These are phyloP conservation scores for Ustilago nuda DNA, from an alignment of 1,284 basidiomycete genomes.

Conservation along the genomic window DNA sequence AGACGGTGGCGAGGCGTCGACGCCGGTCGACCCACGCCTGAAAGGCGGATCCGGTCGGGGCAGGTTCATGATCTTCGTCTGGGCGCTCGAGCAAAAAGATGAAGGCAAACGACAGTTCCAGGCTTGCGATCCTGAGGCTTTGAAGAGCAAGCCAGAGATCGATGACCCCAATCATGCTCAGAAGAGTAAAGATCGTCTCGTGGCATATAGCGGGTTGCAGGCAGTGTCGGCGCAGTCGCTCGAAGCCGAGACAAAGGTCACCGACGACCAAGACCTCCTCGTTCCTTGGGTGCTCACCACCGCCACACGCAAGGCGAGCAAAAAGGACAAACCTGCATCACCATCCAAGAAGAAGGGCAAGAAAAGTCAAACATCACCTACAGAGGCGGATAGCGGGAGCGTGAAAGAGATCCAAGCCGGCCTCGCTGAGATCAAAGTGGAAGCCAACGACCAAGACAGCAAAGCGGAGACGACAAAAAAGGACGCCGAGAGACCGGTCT, in stretches of 20 bases:
- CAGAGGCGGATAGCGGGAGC: not conserved
- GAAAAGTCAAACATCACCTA: not conserved
- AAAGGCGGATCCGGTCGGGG: constrained; percentile 72
- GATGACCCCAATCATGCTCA: constrained; percentile 29
- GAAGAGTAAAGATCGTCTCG: constrained; percentile 33
- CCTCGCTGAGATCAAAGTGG: constrained; percentile 10
- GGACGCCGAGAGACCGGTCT: constrained; percentile 41
- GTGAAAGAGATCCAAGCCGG: constrained; percentile 20
- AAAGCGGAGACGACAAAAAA: not conserved
- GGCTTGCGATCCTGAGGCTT: constrained; percentile 13
- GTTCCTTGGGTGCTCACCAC: constrained; percentile 66
- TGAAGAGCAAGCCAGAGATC: constrained; percentile 23
- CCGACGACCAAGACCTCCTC: constrained; percentile 61
- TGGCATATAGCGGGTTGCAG: constrained; percentile 38
- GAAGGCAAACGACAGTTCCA: constrained; percentile 62
- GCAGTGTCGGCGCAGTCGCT: not conserved
- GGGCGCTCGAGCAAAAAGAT: constrained; percentile 92
- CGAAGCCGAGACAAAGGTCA: constrained; percentile 7
- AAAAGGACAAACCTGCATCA: not conserved
- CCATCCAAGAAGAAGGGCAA: constrained; percentile 11
- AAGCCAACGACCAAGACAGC: not conserved
- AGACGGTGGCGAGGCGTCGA: not conserved
- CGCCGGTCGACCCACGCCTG: constrained; percentile 18
- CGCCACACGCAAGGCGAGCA: constrained; percentile 16
- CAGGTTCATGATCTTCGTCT: constrained; percentile 93